Conservation (phyloP, 2,329 filamentous ascomycete genomes). For the Colletotrichum costaricense region DNA sequence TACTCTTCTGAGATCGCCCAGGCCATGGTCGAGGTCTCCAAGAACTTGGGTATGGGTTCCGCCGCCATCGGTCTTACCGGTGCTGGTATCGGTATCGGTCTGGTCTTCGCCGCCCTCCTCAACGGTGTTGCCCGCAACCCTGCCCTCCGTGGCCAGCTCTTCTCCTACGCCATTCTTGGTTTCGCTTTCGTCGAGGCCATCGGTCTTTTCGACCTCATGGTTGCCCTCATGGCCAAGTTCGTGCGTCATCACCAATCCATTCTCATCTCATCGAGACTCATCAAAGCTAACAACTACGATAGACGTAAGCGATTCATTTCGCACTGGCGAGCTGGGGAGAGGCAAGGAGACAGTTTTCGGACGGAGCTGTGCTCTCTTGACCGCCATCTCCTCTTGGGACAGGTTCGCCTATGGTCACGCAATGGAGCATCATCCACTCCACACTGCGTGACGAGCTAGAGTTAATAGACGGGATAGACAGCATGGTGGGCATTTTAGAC, state of each 20-base stretch:
- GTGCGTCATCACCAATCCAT: constrained; percentile 59
- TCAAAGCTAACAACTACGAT: neutral
- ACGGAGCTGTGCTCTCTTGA: constrained; percentile 10
- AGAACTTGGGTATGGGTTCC: constrained; percentile 90
- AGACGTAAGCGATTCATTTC: constrained; percentile 37
- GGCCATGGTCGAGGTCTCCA: constrained; percentile 89
- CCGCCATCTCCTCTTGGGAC: constrained; percentile 17
- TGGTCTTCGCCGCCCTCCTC: constrained; percentile 91
- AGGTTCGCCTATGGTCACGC: constrained; percentile 30
- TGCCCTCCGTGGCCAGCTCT: constrained; percentile 93
- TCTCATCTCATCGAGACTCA: neutral
- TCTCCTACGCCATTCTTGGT: constrained; percentile 95
- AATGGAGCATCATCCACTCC: constrained; percentile 13
- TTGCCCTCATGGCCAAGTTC: constrained; percentile 95
- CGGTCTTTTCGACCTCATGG: constrained; percentile 89
- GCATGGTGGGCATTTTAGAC: constrained; percentile 33
- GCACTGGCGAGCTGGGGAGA: constrained; percentile 34
- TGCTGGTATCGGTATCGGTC: constrained; percentile 95
- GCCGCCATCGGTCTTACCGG: constrained; percentile 92
- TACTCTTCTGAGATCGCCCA: constrained; percentile 91
- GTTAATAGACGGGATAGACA: constrained; percentile 36
- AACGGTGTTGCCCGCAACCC: constrained; percentile 94
- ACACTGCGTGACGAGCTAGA: constrained; percentile 23
- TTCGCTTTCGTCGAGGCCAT: constrained; percentile 96
- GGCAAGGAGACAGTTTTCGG: constrained; percentile 14